phyloP scores from a whole-genome alignment of 345 rosid species.

The Trapa incisa region DNA sequence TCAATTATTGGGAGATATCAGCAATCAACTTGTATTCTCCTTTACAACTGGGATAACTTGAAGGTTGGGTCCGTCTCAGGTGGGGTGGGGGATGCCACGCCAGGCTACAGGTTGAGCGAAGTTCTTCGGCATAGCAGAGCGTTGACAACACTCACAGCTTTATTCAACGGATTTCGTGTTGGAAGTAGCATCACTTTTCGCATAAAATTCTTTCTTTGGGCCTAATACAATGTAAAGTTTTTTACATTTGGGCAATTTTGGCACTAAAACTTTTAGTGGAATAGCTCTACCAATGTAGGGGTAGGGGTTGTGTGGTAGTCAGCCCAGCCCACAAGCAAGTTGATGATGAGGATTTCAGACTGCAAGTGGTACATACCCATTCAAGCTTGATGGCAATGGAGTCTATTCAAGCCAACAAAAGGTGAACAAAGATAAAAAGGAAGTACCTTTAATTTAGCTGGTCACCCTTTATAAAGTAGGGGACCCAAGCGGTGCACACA shows the following conservation, averaged over 20 bases:
- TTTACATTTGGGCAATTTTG: no score
- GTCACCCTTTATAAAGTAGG: slow-evolving; percentile 8
- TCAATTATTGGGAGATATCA: neutral
- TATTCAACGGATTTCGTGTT: neutral
- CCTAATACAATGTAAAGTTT: no score
- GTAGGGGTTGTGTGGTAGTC: no score
- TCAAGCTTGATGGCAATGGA: no score
- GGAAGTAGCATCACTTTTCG: no score
- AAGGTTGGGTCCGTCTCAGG: neutral
- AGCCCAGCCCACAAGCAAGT: no score
- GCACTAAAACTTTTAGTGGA: no score
- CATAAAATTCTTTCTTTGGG: no score
- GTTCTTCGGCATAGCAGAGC: neutral
- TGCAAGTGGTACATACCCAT: no score
- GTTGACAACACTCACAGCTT: neutral
- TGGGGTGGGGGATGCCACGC: neutral
- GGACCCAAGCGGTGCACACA: slow-evolving; percentile 11
- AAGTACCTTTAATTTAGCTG: slow-evolving; percentile 12
- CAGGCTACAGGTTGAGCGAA: neutral
- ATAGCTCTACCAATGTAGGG: no score
- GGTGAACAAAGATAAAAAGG: slow-evolving; percentile 7
- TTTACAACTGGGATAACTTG: neutral
- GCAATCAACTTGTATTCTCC: neutral
- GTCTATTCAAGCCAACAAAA: slow-evolving; percentile 15
- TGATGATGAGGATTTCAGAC: no score